Evolutionary conservation across 1,284 basidiomycete species (phyloP), one percentile per base, ranked within the genome.

Genomic region (Clitocybe nebularis): DNA sequence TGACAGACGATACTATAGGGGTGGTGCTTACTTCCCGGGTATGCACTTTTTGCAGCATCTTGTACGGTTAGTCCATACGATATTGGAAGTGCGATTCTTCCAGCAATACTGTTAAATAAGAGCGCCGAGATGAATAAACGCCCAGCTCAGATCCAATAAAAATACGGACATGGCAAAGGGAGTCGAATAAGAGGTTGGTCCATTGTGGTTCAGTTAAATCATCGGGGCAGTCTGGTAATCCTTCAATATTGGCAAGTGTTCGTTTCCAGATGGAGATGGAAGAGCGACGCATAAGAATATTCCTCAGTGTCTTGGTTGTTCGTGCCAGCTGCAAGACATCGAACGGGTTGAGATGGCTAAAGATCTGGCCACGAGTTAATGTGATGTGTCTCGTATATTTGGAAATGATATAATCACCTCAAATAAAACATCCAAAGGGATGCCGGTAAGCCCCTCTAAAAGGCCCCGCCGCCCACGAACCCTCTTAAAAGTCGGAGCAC

Each of bases 91-190:
- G n/a, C 20, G 24, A 5, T 24, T 29, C 11, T 32, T 39, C 26
- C 21, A 39, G 19, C 38, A 39, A 19, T 39, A 39, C 38, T 39
- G n/a, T n/a, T n/a, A n/a, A n/a, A n/a, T n/a, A n/a, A n/a, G n/a
- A 29, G 4, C 3, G 16, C 6, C 3, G 13, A 5, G 7, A 11
- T 13, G 16, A 39, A 9, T 21, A 19, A n/a, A n/a, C n/a, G 20
- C 9, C 4, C 7, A 5, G 26, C n/a, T 11, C 19, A 10, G 19
- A 38, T 6, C 3, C 20, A 34, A 38, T 22, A 11, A 22, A 17
- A 29, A 22, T 5, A 39, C 42, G 26, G 20, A 44, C 34, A 26
- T 44, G 34, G 13, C 42, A 44, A 29, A n/a, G 9, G 5, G 32
- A 11, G 5, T 44, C 38, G 41, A 42, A 42, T 19, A 35, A 30